These are phyloP conservation scores for Beauveria brongniartii DNA, from an alignment of 2,329 filamentous ascomycete genomes.

Conservation along the genomic window DNA sequence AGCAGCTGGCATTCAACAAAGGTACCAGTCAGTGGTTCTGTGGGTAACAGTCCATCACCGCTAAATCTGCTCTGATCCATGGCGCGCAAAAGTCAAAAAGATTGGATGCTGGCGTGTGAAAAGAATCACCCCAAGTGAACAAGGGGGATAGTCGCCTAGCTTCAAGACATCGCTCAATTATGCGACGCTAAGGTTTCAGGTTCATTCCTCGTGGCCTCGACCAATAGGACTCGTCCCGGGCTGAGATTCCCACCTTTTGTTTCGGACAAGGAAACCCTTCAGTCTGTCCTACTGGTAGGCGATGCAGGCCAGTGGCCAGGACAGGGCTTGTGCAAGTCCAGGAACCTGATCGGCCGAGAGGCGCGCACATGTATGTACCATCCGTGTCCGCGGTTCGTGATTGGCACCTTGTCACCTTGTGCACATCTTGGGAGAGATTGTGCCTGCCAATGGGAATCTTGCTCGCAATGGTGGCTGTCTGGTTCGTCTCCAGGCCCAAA, in stretches of 20 bases:
- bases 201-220: conserved; percentile 2
- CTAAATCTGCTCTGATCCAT: background rate
- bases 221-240: conserved; percentile 10
- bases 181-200: conserved; percentile 13
- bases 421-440: background rate
- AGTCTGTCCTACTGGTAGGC: background rate
- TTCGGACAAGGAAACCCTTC: background rate
- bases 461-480: background rate
- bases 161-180: background rate
- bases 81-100: background rate
- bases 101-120: background rate
- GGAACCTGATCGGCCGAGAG: background rate
- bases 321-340: background rate
- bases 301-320: background rate
- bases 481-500: background rate
- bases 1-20: no score
- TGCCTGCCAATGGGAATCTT: background rate
- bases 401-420: background rate
- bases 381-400: background rate
- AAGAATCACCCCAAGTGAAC: background rate
- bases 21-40: no score
- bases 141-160: background rate
- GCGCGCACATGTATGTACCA: background rate
- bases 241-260: conserved; percentile 4
- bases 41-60: background rate